These are phyloP conservation scores for Cladophialophora psammophila DNA, from an alignment of 2,329 filamentous ascomycete species.

Conservation along the genomic window DNA sequence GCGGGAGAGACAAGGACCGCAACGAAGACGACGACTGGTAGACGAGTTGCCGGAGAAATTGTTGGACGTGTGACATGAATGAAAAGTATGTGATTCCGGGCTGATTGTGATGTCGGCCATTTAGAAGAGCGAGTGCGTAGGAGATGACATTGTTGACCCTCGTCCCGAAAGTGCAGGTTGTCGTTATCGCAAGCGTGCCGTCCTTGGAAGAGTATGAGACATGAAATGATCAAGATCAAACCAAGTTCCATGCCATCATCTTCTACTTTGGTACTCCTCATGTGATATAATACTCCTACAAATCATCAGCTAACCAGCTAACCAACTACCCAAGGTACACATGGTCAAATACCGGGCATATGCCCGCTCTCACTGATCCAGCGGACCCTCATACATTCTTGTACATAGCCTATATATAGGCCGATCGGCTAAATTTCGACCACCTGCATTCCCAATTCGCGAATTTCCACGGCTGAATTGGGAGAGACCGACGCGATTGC, in stretches of 20 bases:
- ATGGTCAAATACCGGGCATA: no score
- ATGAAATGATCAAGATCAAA: background rate
- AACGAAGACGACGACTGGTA: slow-evolving; percentile 75
- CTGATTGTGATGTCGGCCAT: background rate
- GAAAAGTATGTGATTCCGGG: background rate
- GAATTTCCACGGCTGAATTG: slow-evolving; percentile 1
- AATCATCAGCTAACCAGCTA: no score
- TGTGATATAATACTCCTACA: no score
- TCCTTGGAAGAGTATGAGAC: background rate
- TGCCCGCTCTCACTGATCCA: no score
- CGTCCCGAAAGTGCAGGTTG: background rate
- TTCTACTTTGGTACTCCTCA: no score
- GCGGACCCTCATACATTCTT: no score
- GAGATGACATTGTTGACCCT: background rate
- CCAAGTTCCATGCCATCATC: background rate
- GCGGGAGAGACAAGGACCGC: slow-evolving; percentile 61
- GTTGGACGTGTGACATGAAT: background rate
- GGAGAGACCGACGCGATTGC: background rate
- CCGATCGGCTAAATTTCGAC: slow-evolving; percentile 11
- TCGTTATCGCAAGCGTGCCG: background rate
- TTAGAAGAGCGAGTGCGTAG: background rate
- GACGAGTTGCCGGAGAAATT: background rate
- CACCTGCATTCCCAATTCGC: background rate
- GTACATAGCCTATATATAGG: background rate
- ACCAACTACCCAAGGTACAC: no score